Evolutionary conservation across 1,284 basidiomycete species (phyloP), one percentile per base, ranked within the genome.

Genomic region (Ustilago loliicola): DNA sequence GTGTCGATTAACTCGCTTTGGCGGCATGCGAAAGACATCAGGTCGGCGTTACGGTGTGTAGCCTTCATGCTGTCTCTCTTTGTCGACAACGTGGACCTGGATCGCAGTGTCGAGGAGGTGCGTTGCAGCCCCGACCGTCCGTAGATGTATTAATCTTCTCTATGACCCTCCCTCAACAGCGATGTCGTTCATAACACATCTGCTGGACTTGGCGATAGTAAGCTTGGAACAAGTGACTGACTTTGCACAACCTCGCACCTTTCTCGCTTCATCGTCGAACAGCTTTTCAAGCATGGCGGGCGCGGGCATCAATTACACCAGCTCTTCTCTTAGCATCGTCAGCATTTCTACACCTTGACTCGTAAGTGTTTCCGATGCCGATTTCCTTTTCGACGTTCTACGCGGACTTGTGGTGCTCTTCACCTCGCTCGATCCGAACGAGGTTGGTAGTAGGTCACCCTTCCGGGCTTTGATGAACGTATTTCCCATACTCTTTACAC

Each of bases 71-170:
- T 70, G 71, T 71, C 57, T 59, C 21, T 52, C 21, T 32, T 45
- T 25, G 21, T 59, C 36, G 45, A 38, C 47, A 25, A 45, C 11
- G 62, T 63, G 5, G 21, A 66, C 34, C 45, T 11, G 71, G 23
- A 29, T 29, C 19, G 66, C 32, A 65, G 61, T 36, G 45, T 61
- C 40, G 66, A 9, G 32, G 10, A 61, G 64, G 58, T 71, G 75
- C 38, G 75, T 62, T 50, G 69, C 72, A 57, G 61, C 68, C 69
- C 61, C 61, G 59, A 71, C 76, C 67, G 72, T 71, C 72, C 63
- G 57, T 71, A 61, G 76, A 78, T 78, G 76, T 55, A 78, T 72
- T 66, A 71, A 78, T 78, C 76, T 78, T 78, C 76, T 78, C 76
- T 70, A 78, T 78, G 76, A 78, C 48, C n/a, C 55, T 60, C 63